Evolutionary conservation across 1,139 yeast species (phyloP), one percentile per base, ranked within the genome.

Genomic region (Kurtzmaniella quercitrusa): DNA sequence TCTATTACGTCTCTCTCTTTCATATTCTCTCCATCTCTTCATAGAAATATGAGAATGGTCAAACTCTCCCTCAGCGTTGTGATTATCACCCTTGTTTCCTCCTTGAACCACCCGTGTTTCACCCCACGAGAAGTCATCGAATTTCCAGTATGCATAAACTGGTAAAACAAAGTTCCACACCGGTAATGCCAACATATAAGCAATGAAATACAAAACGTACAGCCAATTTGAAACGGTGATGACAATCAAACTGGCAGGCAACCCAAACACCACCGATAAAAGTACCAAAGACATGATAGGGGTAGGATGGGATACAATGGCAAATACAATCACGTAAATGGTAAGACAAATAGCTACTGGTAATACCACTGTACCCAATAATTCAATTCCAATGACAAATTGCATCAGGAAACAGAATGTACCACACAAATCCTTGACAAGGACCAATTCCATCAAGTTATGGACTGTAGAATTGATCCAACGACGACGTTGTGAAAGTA

Each of bases 381-480:
- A 75, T 61, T 93, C 98, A 55, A 93, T 83, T 48, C 79, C 79
- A 54, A 91, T 85, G 47, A 88, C 89, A 67, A 91, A 93, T 66
- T 93, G 97, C 98, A 93, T 93, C 2, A 98, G 91, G 56, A 91
- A 87, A 56, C 98, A 91, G 63, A 93, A 93, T 0, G 96, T 93
- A 52, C 98, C 98, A 75, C 98, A 93, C 52, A 93, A 75, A 63
- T 93, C 97, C 46, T 84, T 82, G 33, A 91, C 95, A 53, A 90
- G 69, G 2, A 86, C 87, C 55, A 93, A 77, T 65, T 93, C 98
- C 84, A 93, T 79, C 60, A 93, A 77, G 59, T 93, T 93, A 65
- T 93, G 98, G 40, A 93, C 95, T 0, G 98, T 93, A 2, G 98
- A 90, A 65, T 93, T 93, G 57, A 93, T 93, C 98, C 98, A 93